These are phyloP conservation scores for Cladorrhinum sp. DNA, from an alignment of 2,329 filamentous ascomycete genomes.

Conservation along the genomic window DNA sequence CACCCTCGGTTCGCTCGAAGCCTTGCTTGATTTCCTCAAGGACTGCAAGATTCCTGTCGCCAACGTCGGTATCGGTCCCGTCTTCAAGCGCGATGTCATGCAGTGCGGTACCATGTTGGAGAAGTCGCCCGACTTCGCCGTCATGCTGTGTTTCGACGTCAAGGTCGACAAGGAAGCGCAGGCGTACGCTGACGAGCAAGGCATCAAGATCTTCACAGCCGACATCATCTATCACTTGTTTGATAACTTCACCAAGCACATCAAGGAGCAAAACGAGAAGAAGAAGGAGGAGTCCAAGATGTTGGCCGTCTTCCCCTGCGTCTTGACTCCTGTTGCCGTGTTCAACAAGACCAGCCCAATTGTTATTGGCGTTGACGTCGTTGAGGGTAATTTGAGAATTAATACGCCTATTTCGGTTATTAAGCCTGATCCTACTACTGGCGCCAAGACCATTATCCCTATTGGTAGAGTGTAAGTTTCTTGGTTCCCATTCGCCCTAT, in stretches of 20 bases:
- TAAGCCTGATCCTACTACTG: conserved; percentile 75
- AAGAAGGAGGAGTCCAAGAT: conserved; percentile 97
- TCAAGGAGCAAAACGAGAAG: conserved; percentile 80
- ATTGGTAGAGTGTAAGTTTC: conserved; percentile 86
- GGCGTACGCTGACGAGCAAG: conserved; percentile 85
- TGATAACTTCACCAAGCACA: conserved; percentile 93
- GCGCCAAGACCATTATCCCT: conserved; percentile 76
- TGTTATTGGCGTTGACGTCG: conserved; percentile 89
- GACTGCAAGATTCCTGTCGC: conserved; percentile 95
- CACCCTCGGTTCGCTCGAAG: conserved; percentile 93
- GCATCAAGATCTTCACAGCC: conserved; percentile 96
- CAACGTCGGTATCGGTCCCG: conserved; percentile 94
- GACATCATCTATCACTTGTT: conserved; percentile 99
- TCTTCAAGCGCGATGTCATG: conserved; percentile 98
- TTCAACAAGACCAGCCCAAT: conserved; percentile 99
- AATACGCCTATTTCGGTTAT: conserved; percentile 89
- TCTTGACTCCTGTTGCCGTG: conserved; percentile 82
- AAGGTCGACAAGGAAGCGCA: conserved; percentile 97
- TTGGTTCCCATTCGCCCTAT: background rate
- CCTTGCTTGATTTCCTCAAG: conserved; percentile 91
- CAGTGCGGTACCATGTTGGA: conserved; percentile 94
- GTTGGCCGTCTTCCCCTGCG: conserved; percentile 93
- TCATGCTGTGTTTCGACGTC: conserved; percentile 99
- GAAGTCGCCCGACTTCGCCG: conserved; percentile 90
- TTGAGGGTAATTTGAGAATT: conserved; percentile 82